Percentiles rank a stretch among this genome's conserved stretches.
Evolutionary conservation across 805 yeast species (phyloP).

Genomic region (Kluyveromyces aestuarii): DNA sequence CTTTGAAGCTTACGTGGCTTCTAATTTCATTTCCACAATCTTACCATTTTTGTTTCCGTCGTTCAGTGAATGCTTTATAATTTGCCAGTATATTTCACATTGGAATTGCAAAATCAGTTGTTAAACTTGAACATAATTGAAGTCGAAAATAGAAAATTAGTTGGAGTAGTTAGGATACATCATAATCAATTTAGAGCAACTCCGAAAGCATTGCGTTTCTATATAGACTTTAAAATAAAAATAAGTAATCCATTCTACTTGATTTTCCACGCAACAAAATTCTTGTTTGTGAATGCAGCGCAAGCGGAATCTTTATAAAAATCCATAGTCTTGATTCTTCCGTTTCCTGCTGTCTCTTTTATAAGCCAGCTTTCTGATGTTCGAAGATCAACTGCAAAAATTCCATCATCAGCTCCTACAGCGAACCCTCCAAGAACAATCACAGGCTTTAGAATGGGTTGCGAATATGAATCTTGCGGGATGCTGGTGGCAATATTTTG

Average conservation of each 20-base stretch:
- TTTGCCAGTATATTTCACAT: too few species aligned
- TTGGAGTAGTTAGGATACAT: too few species aligned
- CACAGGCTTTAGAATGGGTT: constrained; percentile 18
- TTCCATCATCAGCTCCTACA: constrained; percentile 20
- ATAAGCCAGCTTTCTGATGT: constrained; percentile 23
- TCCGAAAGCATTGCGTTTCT: too few species aligned
- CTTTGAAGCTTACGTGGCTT: too few species aligned
- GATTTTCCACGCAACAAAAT: constrained; percentile 6
- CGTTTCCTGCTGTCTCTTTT: constrained; percentile 22
- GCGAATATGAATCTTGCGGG: constrained; percentile 22
- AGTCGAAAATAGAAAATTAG: too few species aligned
- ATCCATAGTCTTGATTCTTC: constrained; percentile 21
- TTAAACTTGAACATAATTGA: too few species aligned
- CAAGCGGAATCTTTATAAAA: constrained; percentile 5
- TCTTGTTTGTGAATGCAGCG: constrained; percentile 13
- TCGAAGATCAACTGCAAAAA: constrained; percentile 21
- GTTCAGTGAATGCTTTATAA: too few species aligned
- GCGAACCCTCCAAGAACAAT: constrained; percentile 14
- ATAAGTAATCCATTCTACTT: neutral
- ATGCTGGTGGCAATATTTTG: constrained; percentile 23
- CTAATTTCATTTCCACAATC: too few species aligned
- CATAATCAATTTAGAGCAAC: too few species aligned
- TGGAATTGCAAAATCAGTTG: too few species aligned
- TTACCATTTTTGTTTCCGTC: too few species aligned
- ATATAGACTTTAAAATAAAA: too few species aligned